phyloP scores from a whole-genome alignment of 2,329 filamentous ascomycete species.

The Lizonia empirigonia region DNA sequence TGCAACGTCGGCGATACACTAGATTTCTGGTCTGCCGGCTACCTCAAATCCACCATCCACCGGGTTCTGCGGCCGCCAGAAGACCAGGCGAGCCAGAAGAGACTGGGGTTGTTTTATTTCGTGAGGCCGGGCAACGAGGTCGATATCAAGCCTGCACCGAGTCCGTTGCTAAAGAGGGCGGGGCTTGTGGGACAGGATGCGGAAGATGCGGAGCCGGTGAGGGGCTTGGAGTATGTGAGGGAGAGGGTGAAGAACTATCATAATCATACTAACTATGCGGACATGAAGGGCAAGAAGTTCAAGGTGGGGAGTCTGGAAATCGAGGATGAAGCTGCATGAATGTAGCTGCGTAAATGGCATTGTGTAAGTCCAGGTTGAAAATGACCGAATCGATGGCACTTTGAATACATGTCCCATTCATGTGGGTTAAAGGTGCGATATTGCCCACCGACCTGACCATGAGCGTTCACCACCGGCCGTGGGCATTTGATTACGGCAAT shows the following conservation, averaged over 20 bases:
- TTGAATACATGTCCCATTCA: too few species aligned
- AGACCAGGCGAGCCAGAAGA: conserved; percentile 56
- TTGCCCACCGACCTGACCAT: too few species aligned
- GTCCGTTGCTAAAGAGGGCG: too few species aligned
- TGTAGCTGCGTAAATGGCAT: too few species aligned
- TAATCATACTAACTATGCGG: conserved; percentile 48
- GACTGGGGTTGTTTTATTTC: conserved; percentile 26
- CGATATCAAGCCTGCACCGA: conserved; percentile 7
- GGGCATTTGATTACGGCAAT: too few species aligned
- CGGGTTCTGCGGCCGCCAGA: conserved; percentile 56
- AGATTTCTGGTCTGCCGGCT: conserved; percentile 47
- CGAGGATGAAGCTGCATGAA: conserved; percentile 49
- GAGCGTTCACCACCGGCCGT: too few species aligned
- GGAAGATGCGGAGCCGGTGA: conserved; percentile 39
- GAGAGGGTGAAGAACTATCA: conserved; percentile 53
- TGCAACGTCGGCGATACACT: conserved; percentile 49
- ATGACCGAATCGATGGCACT: too few species aligned
- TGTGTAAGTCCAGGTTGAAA: too few species aligned
- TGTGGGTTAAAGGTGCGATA: too few species aligned
- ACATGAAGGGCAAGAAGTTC: conserved; percentile 50
- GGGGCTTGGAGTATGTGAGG: conserved; percentile 51
- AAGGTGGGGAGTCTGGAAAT: conserved; percentile 50
- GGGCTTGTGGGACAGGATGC: conserved; percentile 32
- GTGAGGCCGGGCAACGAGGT: conserved; percentile 26
- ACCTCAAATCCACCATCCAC: conserved; percentile 56